These are phyloP conservation scores for Termitomyces eurrhizus DNA, from an alignment of 768 basidiomycete species.

Conservation along the genomic window DNA sequence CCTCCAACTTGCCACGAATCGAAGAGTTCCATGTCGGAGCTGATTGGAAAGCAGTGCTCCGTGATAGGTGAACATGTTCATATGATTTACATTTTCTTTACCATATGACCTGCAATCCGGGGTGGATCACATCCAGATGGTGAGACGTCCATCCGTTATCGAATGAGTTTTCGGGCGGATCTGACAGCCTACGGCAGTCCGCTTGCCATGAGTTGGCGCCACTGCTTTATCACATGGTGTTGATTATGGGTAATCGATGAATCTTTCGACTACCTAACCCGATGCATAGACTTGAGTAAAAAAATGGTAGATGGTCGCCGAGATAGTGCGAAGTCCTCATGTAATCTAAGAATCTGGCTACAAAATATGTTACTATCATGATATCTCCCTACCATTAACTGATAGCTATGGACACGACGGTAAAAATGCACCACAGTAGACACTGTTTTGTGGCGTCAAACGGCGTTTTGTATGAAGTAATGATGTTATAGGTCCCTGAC, in stretches of 20 bases:
- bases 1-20: not conserved
- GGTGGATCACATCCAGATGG: not conserved
- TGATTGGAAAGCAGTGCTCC: not conserved
- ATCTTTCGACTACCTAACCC: not conserved
- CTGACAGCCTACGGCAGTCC: not conserved
- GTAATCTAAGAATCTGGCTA: not conserved
- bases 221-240: not conserved
- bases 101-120: not conserved
- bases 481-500: not conserved
- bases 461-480: not conserved
- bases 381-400: too few relatives aligned
- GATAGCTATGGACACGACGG: too few relatives aligned
- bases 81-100: not conserved
- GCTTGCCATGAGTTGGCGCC: not conserved
- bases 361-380: too few relatives aligned
- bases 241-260: not conserved
- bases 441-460: too few relatives aligned
- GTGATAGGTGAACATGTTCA: not conserved
- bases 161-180: not conserved
- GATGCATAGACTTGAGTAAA: too few relatives aligned
- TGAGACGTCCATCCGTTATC: not conserved
- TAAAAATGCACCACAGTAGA: too few relatives aligned
- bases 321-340: not conserved
- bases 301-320: not conserved
- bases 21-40: slow-evolving; percentile 1